A percentile compares a stretch with the other conserved stretches of the same genome.
These are phyloP conservation scores for Camellia japonica DNA, from an alignment of 148 eudicot genomes.

Conservation along the genomic window DNA sequence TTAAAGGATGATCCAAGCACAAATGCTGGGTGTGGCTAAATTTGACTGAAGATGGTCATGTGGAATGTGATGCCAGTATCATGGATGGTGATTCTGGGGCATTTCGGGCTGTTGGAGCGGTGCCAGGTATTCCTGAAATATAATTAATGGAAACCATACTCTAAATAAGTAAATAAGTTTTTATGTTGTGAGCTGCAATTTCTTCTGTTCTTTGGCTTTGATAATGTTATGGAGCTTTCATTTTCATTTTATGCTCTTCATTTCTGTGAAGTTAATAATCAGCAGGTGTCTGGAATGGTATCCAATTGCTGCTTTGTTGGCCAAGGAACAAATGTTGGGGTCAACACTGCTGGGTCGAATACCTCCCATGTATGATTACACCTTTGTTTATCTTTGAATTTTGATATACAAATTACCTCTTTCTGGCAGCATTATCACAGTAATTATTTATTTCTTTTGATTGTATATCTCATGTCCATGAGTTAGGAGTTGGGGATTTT, in stretches of 20 bases:
- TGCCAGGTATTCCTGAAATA: conserved; percentile 61
- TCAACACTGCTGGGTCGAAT: conserved; percentile 77
- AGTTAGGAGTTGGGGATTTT: background rate
- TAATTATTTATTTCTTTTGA: background rate
- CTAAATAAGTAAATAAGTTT: background rate
- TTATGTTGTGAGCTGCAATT: background rate
- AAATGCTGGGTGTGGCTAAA: conserved; percentile 96
- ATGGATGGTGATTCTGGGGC: conserved; percentile 85
- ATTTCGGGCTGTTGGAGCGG: conserved; percentile 97
- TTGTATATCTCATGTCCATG: background rate
- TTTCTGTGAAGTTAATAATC: conserved; percentile 41
- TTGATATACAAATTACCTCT: background rate
- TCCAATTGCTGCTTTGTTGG: conserved; percentile 70
- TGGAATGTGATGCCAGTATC: conserved; percentile 95
- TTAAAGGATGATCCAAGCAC: conserved; percentile 85
- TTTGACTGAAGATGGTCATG: conserved; percentile 93
- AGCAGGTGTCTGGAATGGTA: conserved; percentile 83
- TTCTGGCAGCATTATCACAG: background rate
- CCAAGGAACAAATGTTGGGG: conserved; percentile 72
- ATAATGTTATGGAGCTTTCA: background rate
- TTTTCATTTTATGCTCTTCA: conserved; percentile 22
- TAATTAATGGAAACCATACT: background rate
- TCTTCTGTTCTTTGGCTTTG: background rate
- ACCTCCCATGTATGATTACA: conserved; percentile 75
- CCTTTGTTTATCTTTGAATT: background rate